phyloP scores from a whole-genome alignment of 345 rosid genomes.

The Rhodamnia rubescens region DNA sequence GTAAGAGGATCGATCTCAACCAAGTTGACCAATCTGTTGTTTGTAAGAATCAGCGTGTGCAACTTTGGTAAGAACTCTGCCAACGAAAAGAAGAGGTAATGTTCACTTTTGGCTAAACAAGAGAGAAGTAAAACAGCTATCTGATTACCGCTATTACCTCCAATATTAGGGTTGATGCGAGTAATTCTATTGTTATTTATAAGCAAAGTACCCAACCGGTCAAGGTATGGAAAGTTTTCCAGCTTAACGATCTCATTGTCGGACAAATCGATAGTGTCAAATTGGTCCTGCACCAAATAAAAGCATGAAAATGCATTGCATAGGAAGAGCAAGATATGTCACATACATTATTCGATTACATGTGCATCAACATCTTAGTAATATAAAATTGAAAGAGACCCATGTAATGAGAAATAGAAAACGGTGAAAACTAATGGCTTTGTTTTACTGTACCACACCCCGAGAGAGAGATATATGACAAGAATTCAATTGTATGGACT shows the following conservation, averaged over 20 bases:
- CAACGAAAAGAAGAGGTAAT: neutral
- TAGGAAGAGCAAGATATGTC: neutral
- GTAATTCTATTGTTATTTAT: slow-evolving; percentile 90
- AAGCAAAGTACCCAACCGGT: slow-evolving; percentile 81
- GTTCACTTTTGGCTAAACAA: neutral
- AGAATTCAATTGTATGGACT: neutral
- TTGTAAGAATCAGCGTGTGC: slow-evolving; percentile 83
- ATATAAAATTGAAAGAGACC: neutral
- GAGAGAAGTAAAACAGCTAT: neutral
- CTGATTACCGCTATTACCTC: slow-evolving; percentile 32
- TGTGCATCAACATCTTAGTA: neutral
- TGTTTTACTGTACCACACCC: neutral
- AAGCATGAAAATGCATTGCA: neutral
- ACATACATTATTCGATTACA: neutral
- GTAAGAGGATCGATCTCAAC: slow-evolving; percentile 93
- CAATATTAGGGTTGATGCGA: slow-evolving; percentile 79
- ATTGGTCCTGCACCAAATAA: slow-evolving; percentile 70
- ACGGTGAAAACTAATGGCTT: neutral
- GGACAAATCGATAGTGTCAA: slow-evolving; percentile 91
- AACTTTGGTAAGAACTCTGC: slow-evolving; percentile 87
- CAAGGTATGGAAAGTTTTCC: slow-evolving; percentile 81
- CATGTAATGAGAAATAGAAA: neutral
- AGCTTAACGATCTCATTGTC: slow-evolving; percentile 99
- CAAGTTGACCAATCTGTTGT: slow-evolving; percentile 96
- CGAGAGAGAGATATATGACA: neutral